Evolutionary conservation across 2,329 filamentous ascomycete genomes (phyloP), one percentile per base, ranked within the genome.

Genomic region (Emergomyces pasteurianus): DNA sequence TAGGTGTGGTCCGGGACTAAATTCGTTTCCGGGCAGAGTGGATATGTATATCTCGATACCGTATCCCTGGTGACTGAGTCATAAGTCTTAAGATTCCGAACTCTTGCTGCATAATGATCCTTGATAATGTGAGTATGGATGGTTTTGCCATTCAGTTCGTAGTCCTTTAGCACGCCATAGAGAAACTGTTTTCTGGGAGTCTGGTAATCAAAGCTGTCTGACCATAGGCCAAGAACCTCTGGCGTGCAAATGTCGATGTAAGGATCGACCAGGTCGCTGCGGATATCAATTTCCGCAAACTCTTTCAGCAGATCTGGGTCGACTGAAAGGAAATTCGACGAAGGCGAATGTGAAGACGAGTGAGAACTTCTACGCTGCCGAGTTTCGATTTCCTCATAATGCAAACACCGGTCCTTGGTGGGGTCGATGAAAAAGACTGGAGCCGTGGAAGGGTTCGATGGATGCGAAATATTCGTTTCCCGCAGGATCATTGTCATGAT

Each of bases 211-310:
- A 97, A 99, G 71, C 92, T 96, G 75, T 99, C 94, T 9, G 91
- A 94, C 90, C 94, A 99, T 61, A 97, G 78, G 8, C 92, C 92
- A 50, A 97, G 82, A 9, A 96, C 92, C 70, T 97, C 94, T 0
- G 92, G 92, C 0, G 94, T 97, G 75, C 92, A 97, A 65, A 99
- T 97, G 72, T 99, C 94, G 69, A 99, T 94, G 58, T 90, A 89
- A 67, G 90, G 92, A 73, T 99, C 94, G 63, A 97, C 88, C 62
- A 99, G 78, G 74, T 99, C 92, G 65, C 88, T 84, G 46, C 92
- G 85, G 23, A 96, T 80, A 67, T 95, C 90, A 58, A 96, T 82
- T 71, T 95, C 89, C 6, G 83, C 79, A 65, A 88, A 81, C 56
- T 84, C 81, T 58, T 87, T 84, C 21, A 96, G 78, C n/a, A 96